Percentiles rank a stretch among this genome's conserved stretches.
These are phyloP conservation scores for Tilletia horrida DNA, from an alignment of 1,284 basidiomycete genomes.

Conservation along the genomic window DNA sequence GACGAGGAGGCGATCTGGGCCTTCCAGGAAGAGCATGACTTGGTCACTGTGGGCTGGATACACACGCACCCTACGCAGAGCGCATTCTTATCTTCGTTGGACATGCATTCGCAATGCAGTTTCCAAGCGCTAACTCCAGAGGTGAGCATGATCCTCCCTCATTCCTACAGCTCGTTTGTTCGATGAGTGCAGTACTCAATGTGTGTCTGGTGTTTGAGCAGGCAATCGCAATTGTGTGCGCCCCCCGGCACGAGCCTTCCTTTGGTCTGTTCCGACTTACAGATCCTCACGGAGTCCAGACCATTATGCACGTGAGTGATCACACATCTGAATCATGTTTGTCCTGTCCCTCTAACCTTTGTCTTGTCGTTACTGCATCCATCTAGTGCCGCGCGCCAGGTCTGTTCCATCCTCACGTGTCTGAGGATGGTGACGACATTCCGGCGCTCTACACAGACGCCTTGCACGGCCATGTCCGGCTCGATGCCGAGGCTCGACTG, in stretches of 20 bases:
- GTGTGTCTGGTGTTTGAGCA: background rate
- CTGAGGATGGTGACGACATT: conserved; percentile 53
- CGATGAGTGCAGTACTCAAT: background rate
- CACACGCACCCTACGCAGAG: conserved; percentile 87
- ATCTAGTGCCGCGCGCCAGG: conserved; percentile 65
- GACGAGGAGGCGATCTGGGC: conserved; percentile 78
- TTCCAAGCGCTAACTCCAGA: conserved; percentile 84
- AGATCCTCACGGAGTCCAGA: conserved; percentile 73
- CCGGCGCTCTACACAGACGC: conserved; percentile 31
- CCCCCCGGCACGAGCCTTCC: conserved; percentile 71
- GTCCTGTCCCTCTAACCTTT: background rate
- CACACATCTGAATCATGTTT: background rate
- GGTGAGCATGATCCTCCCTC: conserved; percentile 17
- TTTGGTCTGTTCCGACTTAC: conserved; percentile 83
- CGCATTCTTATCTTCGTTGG: conserved; percentile 75
- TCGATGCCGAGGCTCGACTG: conserved; percentile 13
- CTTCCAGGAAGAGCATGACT: conserved; percentile 70
- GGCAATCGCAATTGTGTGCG: conserved; percentile 84
- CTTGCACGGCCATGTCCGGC: conserved; percentile 23
- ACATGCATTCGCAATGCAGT: conserved; percentile 79
- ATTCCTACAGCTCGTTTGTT: background rate
- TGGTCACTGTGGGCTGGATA: conserved; percentile 87
- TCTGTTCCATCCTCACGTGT: conserved; percentile 78
- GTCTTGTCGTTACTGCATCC: conserved; percentile 58
- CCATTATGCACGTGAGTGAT: conserved; percentile 27